A percentile compares a stretch with the other conserved stretches of the same genome.
These are phyloP conservation scores for Orbilia oligospora DNA, from an alignment of 2,329 filamentous ascomycete genomes.

Conservation along the genomic window DNA sequence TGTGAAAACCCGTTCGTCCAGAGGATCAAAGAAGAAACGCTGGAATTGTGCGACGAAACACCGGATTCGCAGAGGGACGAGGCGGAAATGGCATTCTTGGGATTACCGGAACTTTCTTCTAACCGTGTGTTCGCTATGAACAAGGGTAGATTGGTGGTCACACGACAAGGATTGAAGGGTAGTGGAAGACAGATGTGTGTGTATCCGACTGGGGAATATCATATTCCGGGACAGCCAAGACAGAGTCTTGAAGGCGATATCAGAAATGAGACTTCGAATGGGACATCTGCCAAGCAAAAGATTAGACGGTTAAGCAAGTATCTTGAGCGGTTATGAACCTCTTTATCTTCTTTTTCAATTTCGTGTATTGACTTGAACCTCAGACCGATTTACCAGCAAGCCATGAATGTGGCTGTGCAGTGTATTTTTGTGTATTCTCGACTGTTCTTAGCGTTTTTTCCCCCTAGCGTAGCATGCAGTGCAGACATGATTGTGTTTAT, in stretches of 20 bases:
- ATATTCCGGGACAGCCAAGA: conserved; percentile 31
- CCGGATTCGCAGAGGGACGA: conserved; percentile 36
- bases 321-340: conserved; percentile 25
- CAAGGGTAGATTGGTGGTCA: conserved; percentile 36
- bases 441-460: not conserved
- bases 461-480: too few relatives aligned
- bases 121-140: conserved; percentile 47
- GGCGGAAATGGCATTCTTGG: conserved; percentile 41
- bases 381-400: not conserved
- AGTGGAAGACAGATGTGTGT: conserved; percentile 17
- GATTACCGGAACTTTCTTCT: conserved; percentile 28
- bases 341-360: not conserved
- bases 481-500: too few relatives aligned
- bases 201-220: conserved; percentile 41
- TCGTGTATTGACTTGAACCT: not conserved
- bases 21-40: conserved; percentile 22
- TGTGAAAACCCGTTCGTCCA: conserved; percentile 1
- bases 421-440: not conserved
- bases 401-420: not conserved
- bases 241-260: conserved; percentile 16
- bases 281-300: conserved; percentile 24
- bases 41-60: conserved; percentile 33
- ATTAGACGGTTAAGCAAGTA: conserved; percentile 34
- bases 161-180: conserved; percentile 24
- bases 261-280: not conserved